phyloP scores from a whole-genome alignment of 2,329 filamentous ascomycete species.

The Trichophyton mentagrophytes region DNA sequence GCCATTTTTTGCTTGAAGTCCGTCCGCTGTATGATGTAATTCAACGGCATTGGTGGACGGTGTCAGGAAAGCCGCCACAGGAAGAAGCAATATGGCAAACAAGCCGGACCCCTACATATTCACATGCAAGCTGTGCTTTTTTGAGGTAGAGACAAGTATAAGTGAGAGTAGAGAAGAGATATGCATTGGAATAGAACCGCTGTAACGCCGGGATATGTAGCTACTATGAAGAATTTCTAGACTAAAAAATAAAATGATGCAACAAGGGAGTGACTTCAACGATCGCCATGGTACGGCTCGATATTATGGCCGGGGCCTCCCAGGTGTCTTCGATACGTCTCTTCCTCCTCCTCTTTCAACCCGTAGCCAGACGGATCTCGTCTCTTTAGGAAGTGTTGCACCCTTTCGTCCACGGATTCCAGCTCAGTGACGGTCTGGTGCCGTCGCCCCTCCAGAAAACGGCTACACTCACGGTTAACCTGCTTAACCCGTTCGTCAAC shows the following conservation, averaged over 20 bases:
- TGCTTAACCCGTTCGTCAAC: constrained; percentile 55
- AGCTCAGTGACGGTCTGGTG: constrained; percentile 40
- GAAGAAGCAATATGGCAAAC: too few relatives aligned
- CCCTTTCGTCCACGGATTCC: constrained; percentile 45
- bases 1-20: too few relatives aligned
- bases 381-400: constrained; percentile 64
- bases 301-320: constrained; percentile 11
- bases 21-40: too few relatives aligned
- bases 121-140: too few relatives aligned
- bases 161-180: not conserved
- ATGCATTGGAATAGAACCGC: not conserved
- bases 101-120: too few relatives aligned
- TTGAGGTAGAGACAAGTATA: not conserved
- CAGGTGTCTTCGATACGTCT: constrained; percentile 28
- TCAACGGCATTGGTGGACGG: too few relatives aligned
- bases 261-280: not conserved
- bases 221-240: not conserved
- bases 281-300: not conserved
- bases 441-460: constrained; percentile 40
- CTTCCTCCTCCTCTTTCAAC: constrained; percentile 32
- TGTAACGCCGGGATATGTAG: not conserved
- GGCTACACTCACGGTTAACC: constrained; percentile 52
- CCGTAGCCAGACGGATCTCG: constrained; percentile 47
- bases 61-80: too few relatives aligned
- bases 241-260: not conserved